Evolutionary conservation across 2,329 filamentous ascomycete species (phyloP).

Genomic region (Trichophaea hybrida): DNA sequence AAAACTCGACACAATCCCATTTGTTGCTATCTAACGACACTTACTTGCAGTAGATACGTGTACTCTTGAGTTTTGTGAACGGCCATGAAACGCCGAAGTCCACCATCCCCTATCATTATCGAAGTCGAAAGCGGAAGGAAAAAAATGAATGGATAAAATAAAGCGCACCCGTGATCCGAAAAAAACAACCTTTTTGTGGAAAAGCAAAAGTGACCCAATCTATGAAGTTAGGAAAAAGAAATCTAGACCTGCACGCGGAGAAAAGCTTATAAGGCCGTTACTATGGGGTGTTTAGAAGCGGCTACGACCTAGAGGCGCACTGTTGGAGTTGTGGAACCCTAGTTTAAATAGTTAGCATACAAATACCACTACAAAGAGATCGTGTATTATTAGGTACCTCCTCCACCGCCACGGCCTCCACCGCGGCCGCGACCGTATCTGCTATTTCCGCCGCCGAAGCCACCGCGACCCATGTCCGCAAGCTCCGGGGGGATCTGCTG

Average conservation of each 20-base stretch:
- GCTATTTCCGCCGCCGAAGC: slow-evolving; percentile 65
- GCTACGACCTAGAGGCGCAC: slow-evolving; percentile 26
- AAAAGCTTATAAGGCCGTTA: slow-evolving; percentile 12
- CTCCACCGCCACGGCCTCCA: slow-evolving; percentile 53
- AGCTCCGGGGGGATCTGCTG: slow-evolving; percentile 95
- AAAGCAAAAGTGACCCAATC: slow-evolving; percentile 16
- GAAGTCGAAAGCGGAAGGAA: background rate
- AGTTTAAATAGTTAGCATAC: background rate
- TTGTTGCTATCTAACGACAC: too few species aligned
- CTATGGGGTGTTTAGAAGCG: slow-evolving; percentile 22
- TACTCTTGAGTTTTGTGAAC: too few species aligned
- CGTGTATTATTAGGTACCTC: slow-evolving; percentile 29
- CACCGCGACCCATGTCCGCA: slow-evolving; percentile 86
- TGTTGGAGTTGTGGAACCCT: slow-evolving; percentile 27
- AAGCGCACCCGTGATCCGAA: background rate
- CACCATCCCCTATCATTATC: slow-evolving; percentile 9
- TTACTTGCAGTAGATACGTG: too few species aligned
- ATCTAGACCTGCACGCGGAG: slow-evolving; percentile 21
- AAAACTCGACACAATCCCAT: too few species aligned
- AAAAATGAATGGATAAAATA: background rate
- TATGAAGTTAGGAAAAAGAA: slow-evolving; percentile 22
- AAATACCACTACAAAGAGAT: slow-evolving; percentile 18
- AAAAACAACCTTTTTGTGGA: background rate
- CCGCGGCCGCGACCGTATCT: slow-evolving; percentile 50
- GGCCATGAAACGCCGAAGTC: background rate